phyloP scores from a whole-genome alignment of 2,329 filamentous ascomycete species.

The Aspergillus aculeatus region DNA sequence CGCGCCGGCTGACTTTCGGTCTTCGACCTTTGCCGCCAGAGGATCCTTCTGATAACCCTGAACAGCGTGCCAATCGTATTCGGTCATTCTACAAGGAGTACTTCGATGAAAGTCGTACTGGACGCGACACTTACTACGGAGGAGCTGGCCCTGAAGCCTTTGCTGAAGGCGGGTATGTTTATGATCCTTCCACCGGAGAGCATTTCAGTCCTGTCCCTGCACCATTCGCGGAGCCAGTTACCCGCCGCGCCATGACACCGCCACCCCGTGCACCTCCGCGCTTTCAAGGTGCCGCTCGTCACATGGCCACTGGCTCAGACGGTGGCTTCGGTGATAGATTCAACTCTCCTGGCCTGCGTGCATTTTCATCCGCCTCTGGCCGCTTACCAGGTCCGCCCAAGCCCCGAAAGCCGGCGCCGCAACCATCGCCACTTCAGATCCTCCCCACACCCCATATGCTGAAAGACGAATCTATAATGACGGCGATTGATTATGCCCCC shows the following conservation, averaged over 20 bases:
- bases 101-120: constrained; percentile 77
- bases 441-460: constrained; percentile 85
- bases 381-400: constrained; percentile 43
- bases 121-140: constrained; percentile 63
- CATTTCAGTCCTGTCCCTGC: constrained; percentile 36
- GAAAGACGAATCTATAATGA: constrained; percentile 73
- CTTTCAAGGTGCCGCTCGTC: constrained; percentile 47
- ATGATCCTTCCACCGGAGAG: constrained; percentile 48
- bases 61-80: constrained; percentile 92
- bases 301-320: constrained; percentile 48
- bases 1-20: constrained; percentile 57
- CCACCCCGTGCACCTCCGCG: constrained; percentile 69
- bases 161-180: constrained; percentile 59
- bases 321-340: constrained; percentile 32
- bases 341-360: constrained; percentile 52
- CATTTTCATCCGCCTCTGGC: constrained; percentile 63
- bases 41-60: constrained; percentile 84
- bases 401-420: constrained; percentile 63
- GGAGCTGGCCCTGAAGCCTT: constrained; percentile 72
- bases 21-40: constrained; percentile 84
- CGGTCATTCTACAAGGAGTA: constrained; percentile 99
- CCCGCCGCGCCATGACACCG: constrained; percentile 91
- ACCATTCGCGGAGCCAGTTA: constrained; percentile 79
- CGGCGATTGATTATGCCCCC: constrained; percentile 81
- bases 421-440: constrained; percentile 69